A percentile compares a stretch with the other conserved stretches of the same genome.
These are phyloP conservation scores for Tremellales sp. DNA, from an alignment of 1,284 basidiomycete genomes.

Conservation along the genomic window DNA sequence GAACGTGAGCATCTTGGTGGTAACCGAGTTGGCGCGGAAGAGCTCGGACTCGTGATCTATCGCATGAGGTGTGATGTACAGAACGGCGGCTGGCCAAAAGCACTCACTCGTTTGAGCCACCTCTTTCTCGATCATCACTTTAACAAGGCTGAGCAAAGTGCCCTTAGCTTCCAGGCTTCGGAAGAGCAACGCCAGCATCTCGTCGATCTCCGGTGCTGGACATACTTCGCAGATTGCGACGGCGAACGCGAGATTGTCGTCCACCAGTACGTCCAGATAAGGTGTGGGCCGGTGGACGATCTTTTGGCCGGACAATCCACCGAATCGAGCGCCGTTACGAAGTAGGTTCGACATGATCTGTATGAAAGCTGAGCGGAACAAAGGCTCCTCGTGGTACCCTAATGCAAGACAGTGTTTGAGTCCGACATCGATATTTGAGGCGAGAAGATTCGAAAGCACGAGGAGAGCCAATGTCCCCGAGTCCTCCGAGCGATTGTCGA, in stretches of 20 bases:
- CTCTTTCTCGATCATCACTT: conserved; percentile 78
- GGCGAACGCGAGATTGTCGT: conserved; percentile 54
- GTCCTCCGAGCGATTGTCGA: conserved; percentile 2
- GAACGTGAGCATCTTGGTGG: conserved; percentile 73
- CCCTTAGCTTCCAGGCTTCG: conserved; percentile 75
- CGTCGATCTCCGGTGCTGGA: conserved; percentile 67
- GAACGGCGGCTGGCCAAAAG: not conserved
- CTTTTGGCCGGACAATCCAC: conserved; percentile 25
- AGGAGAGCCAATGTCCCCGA: conserved; percentile 50
- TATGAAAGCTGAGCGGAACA: conserved; percentile 75
- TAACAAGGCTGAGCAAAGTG: conserved; percentile 66
- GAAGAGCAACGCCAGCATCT: conserved; percentile 73
- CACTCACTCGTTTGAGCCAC: conserved; percentile 65
- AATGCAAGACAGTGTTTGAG: conserved; percentile 80
- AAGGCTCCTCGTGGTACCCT: conserved; percentile 70
- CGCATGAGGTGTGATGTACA: conserved; percentile 7
- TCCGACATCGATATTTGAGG: conserved; percentile 80
- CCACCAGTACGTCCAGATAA: conserved; percentile 29
- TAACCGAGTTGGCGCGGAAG: conserved; percentile 81
- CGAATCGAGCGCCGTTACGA: conserved; percentile 61
- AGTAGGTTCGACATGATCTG: conserved; percentile 84
- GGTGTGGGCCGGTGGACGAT: conserved; percentile 20
- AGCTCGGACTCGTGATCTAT: conserved; percentile 71
- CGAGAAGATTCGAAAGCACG: conserved; percentile 75
- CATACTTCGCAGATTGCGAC: conserved; percentile 82